Conservation (phyloP, 2,329 filamentous ascomycete genomes). For the Cladosporium phlei region DNA sequence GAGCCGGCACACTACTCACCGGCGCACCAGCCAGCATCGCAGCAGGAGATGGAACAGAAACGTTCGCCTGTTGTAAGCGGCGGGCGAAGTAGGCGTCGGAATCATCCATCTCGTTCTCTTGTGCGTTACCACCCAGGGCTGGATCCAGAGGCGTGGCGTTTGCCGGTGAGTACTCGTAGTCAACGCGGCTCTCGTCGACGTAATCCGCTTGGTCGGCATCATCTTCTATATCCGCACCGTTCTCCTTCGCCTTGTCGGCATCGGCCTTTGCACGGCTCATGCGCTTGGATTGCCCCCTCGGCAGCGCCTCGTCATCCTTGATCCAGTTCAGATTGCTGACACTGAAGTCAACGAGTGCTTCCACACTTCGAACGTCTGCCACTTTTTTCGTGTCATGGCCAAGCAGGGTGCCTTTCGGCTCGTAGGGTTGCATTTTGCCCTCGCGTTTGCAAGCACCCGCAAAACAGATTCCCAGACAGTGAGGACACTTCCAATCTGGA, state of each 20-base stretch:
- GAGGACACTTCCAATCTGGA: constrained; percentile 81
- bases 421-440: constrained; percentile 68
- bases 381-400: constrained; percentile 88
- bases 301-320: constrained; percentile 46
- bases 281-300: constrained; percentile 33
- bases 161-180: constrained; percentile 40
- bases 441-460: constrained; percentile 72
- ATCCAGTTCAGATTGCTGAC: constrained; percentile 85
- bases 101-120: constrained; percentile 24
- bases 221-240: constrained; percentile 43
- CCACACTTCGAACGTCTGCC: constrained; percentile 85
- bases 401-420: constrained; percentile 79
- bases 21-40: constrained; percentile 27
- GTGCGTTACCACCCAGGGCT: constrained; percentile 23
- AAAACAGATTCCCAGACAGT: constrained; percentile 80
- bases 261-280: constrained; percentile 45
- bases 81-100: constrained; percentile 25
- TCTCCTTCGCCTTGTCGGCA: constrained; percentile 48
- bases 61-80: constrained; percentile 28
- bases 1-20: constrained; percentile 4
- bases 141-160: constrained; percentile 32
- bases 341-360: constrained; percentile 85
- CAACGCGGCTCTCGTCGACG: constrained; percentile 33
- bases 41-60: constrained; percentile 25
- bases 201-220: constrained; percentile 38